Base-by-base conservation (phyloP, 495 filamentous ascomycete species). In the Hyaloscypha variabilis region DNA sequence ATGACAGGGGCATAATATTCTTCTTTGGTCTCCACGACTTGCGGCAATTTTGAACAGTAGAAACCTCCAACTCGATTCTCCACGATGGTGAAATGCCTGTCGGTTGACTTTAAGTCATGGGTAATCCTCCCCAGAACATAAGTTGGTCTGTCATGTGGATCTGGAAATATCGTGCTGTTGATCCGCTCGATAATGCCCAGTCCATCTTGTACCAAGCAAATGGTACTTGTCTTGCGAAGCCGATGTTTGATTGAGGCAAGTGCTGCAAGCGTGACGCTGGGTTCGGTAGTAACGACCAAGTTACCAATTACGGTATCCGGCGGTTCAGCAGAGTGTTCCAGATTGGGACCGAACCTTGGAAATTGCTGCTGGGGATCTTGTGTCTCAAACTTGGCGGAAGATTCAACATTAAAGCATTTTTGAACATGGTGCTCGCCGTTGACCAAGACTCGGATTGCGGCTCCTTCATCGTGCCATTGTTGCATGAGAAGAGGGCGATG, bases 191-290 rank as follows among this genome's bases (percentile, higher is more conserved):
- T 76, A 3, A 89, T 74, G 2, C 94, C 94, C 78, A 98, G 85
- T 5, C 92, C 93, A 55, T 94, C 91, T 59, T 96, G 90, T 5
- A 96, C 71, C 25, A 99, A 85, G 46, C 90, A 82, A 31, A 99
- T 83, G 0, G 93, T 94, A 3, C 92, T 92, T 17, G 85, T 77
- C 4, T 80, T 77, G 34, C 85, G 85, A n/a, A 99, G 78, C 10
- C 92, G 84, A 66, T 91, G 81, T 6, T 74, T 74, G 50, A 97
- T 79, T 1, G 74, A 65, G 28, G 73, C 63, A 21, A 98, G 71
- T 2, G 88, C 87, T 2, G 77, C 67, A 11, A 87, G 67, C 0
- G 86, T 87, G 14, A 80, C 68, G 6, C 82, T 75, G 0, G 87
- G 79, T 67, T 91, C 86, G 13, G 83, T 81, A 2, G 89, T 87